These are phyloP conservation scores for Colletotrichum shisoi DNA, from an alignment of 2,329 filamentous ascomycete genomes.

Conservation along the genomic window DNA sequence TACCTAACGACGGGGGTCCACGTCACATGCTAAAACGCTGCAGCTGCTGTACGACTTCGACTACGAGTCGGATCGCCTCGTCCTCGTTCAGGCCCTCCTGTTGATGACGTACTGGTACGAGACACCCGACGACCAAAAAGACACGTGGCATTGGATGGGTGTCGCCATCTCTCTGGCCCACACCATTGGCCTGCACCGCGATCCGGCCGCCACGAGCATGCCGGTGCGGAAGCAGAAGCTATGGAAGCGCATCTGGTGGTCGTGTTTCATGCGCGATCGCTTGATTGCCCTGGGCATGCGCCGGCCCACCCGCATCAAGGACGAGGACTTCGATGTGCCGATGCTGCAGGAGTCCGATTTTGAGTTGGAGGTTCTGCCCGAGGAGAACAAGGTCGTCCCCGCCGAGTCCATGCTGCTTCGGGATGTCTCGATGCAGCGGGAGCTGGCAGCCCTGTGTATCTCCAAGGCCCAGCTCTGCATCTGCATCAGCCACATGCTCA, in stretches of 20 bases:
- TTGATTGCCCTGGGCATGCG: constrained; percentile 94
- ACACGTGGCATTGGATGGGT: constrained; percentile 99
- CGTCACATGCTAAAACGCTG: constrained; percentile 43
- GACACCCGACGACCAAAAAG: constrained; percentile 94
- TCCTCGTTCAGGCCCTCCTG: constrained; percentile 85
- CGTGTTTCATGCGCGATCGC: constrained; percentile 92
- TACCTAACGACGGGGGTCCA: constrained; percentile 16
- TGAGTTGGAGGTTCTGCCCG: constrained; percentile 73
- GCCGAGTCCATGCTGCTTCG: constrained; percentile 74
- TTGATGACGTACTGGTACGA: constrained; percentile 99
- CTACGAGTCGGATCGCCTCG: constrained; percentile 88
- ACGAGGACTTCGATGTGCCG: constrained; percentile 91
- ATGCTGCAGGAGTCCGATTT: constrained; percentile 89
- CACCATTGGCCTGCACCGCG: constrained; percentile 90
- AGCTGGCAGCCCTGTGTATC: constrained; percentile 88
- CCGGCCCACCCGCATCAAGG: constrained; percentile 88
- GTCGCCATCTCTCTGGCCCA: constrained; percentile 92
- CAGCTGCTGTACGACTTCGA: constrained; percentile 93
- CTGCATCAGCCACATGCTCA: constrained; percentile 87
- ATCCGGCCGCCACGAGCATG: constrained; percentile 80
- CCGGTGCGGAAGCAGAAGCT: constrained; percentile 76
- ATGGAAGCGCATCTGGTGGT: constrained; percentile 99
- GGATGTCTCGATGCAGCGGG: constrained; percentile 75
- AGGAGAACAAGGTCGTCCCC: constrained; percentile 73
- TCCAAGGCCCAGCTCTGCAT: constrained; percentile 89